phyloP scores from a whole-genome alignment of 2,329 filamentous ascomycete species.

The Aspergillus sp. region DNA sequence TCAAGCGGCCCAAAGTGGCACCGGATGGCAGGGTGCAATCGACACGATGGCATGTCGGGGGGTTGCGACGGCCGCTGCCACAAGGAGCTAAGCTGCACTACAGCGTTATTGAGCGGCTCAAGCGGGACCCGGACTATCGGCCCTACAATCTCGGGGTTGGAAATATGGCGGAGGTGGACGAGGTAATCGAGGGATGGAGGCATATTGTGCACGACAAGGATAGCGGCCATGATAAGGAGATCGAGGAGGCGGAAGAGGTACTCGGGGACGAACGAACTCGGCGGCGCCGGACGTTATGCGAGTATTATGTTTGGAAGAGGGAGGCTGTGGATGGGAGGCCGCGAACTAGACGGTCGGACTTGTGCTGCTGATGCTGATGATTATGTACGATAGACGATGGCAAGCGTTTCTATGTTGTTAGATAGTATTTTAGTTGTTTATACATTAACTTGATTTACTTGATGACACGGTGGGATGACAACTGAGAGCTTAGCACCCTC shows the following conservation, averaged over 20 bases:
- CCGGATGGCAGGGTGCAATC: constrained; percentile 17
- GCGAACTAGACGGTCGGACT: too few relatives aligned
- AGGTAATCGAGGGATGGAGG: constrained; percentile 14
- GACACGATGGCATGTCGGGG: constrained; percentile 21
- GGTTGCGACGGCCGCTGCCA: constrained; percentile 18
- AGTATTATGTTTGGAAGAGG: neutral
- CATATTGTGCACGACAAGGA: constrained; percentile 7
- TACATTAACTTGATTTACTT: too few relatives aligned
- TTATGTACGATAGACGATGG: too few relatives aligned
- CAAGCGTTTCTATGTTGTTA: too few relatives aligned
- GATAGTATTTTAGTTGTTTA: too few relatives aligned
- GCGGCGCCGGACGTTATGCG: neutral
- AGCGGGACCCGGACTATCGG: constrained; percentile 16
- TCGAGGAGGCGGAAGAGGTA: neutral
- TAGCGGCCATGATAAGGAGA: neutral
- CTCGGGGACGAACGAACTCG: neutral
- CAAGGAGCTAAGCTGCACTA: constrained; percentile 17
- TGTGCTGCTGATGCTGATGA: too few relatives aligned
- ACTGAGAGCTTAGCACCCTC: too few relatives aligned
- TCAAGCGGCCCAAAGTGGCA: constrained; percentile 17
- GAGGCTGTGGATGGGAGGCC: too few relatives aligned
- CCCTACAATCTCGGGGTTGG: constrained; percentile 26
- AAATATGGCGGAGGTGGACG: constrained; percentile 6
- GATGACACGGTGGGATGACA: too few relatives aligned
- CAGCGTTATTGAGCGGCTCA: constrained; percentile 19